Percentiles rank a stretch among this genome's conserved stretches.
Evolutionary conservation across 108 stramenopile species (phyloP).

Genomic region (Pseudonitzschia pungens): DNA sequence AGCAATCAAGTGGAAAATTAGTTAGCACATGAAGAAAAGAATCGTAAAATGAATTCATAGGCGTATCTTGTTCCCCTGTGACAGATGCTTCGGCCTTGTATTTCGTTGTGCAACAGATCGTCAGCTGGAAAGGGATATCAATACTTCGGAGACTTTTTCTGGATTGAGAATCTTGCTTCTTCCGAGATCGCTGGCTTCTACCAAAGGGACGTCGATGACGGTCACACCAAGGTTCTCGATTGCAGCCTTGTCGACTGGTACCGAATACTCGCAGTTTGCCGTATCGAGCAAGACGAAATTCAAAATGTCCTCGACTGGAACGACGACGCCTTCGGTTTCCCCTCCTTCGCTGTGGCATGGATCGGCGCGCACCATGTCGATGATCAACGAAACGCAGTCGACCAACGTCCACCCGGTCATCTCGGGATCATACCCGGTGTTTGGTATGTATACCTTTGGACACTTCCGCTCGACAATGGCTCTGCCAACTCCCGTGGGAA

Average conservation of each 20-base stretch:
- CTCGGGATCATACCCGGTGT: constrained; percentile 38
- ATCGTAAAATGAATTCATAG: too few species aligned
- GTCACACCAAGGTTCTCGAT: constrained; percentile 26
- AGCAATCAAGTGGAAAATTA: too few species aligned
- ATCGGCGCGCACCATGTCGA: constrained; percentile 22
- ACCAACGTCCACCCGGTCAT: constrained; percentile 26
- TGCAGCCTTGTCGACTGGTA: constrained; percentile 32
- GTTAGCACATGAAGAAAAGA: too few species aligned
- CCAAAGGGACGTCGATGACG: constrained; percentile 29
- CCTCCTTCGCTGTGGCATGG: constrained; percentile 12
- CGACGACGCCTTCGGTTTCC: not conserved
- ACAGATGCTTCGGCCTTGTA: not conserved
- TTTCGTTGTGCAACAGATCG: not conserved
- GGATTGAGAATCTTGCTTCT: constrained; percentile 27
- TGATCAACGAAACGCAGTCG: constrained; percentile 24
- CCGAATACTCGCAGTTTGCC: constrained; percentile 31
- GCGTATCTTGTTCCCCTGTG: too few species aligned
- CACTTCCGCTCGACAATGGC: constrained; percentile 24
- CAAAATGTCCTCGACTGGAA: constrained; percentile 24
- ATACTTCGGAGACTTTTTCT: constrained; percentile 28
- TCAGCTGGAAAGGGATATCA: constrained; percentile 24
- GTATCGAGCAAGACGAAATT: constrained; percentile 42
- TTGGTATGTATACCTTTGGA: constrained; percentile 40
- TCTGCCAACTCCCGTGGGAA: constrained; percentile 30
- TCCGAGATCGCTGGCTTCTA: not conserved